Evolutionary conservation across 2,329 filamentous ascomycete species (phyloP), one percentile per base, ranked within the genome.

Genomic region (Chrysosporium keratinophilum): DNA sequence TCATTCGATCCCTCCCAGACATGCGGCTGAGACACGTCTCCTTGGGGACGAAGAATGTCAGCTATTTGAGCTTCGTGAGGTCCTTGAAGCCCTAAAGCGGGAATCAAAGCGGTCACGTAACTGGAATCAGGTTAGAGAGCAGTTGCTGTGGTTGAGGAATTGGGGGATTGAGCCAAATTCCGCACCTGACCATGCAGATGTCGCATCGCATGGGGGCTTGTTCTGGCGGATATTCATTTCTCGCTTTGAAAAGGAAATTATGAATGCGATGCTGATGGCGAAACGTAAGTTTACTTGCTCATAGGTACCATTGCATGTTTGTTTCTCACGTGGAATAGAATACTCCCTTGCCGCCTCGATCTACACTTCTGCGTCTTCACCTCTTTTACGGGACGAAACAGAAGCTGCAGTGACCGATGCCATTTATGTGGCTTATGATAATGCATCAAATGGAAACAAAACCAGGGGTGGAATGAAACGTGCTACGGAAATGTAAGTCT

Each of bases 361-460:
- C 14, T 76, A 75, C 54, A 46, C 52, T 11, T 47, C 45, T 39
- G 6, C 51, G n/a, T 56, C 62, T 17, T 59, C 64, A 6, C 68
- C 71, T 14, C 64, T 81, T 10, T 64, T 67, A n/a, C 56, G 61
- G 6, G 60, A 67, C 0, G 73, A 75, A 28, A 72, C 80, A 5
- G 78, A 83, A 66, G 63, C 69, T 20, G 71, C 76, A 12, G 71
- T 82, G 14, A 65, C 78, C 12, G 71, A 71, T 7, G 71, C 76
- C 37, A 76, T 78, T 15, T 75, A 80, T 66, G 66, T 76, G 20
- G 71, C 75, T 17, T 84, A 84, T 62, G 81, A 84, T 62, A 81
- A 81, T 58, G 81, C 81, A 17, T 83, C 76, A 63, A 84, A 84
- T 60, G 81, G 81, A 31, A 84, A 83, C 61, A 74, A 74, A 58